A percentile compares a stretch with the other conserved stretches of the same genome.
These are phyloP conservation scores for Populus hybrid DNA, from an alignment of 441 rosid genomes.

Conservation along the genomic window DNA sequence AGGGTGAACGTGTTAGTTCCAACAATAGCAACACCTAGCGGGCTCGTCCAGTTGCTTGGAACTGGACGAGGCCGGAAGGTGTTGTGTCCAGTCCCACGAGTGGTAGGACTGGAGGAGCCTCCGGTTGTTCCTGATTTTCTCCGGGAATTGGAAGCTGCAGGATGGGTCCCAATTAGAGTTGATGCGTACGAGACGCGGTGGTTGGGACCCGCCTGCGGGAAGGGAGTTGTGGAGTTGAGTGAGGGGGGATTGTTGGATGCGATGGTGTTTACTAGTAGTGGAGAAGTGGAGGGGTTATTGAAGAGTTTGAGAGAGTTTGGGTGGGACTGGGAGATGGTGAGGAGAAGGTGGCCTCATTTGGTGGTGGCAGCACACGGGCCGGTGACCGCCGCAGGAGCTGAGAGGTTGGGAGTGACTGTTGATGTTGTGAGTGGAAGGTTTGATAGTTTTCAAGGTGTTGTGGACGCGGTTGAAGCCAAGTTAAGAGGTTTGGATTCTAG, in stretches of 20 bases:
- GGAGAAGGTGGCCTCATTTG: slow-evolving; percentile 42
- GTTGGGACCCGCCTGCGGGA: slow-evolving; percentile 43
- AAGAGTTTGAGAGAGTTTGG: slow-evolving; percentile 41
- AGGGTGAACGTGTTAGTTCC: slow-evolving; percentile 38
- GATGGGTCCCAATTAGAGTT: slow-evolving; percentile 48
- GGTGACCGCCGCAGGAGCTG: slow-evolving; percentile 54
- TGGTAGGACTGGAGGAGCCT: slow-evolving; percentile 47
- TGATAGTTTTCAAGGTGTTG: slow-evolving; percentile 47
- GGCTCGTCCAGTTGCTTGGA: slow-evolving; percentile 40
- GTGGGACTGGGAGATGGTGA: slow-evolving; percentile 44
- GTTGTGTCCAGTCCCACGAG: slow-evolving; percentile 47
- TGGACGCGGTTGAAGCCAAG: slow-evolving; percentile 33
- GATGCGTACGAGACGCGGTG: slow-evolving; percentile 59
- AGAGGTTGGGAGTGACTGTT: slow-evolving; percentile 45
- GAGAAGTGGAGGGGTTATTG: slow-evolving; percentile 55
- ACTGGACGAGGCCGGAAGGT: slow-evolving; percentile 38
- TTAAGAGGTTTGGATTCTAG: slow-evolving; percentile 13
- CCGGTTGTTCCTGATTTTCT: slow-evolving; percentile 50
- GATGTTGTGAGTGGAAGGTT: slow-evolving; percentile 43
- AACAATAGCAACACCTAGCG: slow-evolving; percentile 37
- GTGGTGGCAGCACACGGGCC: slow-evolving; percentile 62
- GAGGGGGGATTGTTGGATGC: slow-evolving; percentile 35
- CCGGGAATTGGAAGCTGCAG: slow-evolving; percentile 29
- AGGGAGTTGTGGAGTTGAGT: slow-evolving; percentile 25
- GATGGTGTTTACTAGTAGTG: slow-evolving; percentile 49